phyloP scores from a whole-genome alignment of 805 yeast species.

The Tetrapisispora arboricola region DNA sequence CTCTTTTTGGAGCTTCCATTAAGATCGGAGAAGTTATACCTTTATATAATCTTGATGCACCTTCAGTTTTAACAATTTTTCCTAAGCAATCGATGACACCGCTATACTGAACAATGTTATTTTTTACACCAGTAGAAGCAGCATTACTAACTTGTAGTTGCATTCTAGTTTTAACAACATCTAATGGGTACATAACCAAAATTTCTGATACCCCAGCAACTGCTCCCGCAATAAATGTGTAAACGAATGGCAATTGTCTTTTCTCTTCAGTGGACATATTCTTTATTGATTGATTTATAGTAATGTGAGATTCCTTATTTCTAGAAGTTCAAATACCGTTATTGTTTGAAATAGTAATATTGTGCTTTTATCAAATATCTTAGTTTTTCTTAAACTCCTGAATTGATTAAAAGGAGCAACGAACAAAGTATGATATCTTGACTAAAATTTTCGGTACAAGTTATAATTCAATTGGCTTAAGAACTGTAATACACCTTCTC shows the following conservation, averaged over 20 bases:
- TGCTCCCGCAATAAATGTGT: slow-evolving; percentile 89
- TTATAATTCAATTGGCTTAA: no score
- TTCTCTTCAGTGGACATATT: slow-evolving; percentile 1
- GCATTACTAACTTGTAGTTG: slow-evolving; percentile 55
- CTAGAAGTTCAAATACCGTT: no score
- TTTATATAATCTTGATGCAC: slow-evolving; percentile 71
- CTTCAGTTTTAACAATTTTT: slow-evolving; percentile 81
- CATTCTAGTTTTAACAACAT: slow-evolving; percentile 93
- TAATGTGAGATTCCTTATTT: no score
- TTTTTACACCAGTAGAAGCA: slow-evolving; percentile 23
- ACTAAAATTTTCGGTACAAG: no score
- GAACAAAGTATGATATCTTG: no score
- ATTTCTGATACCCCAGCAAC: slow-evolving; percentile 96
- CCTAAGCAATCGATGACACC: slow-evolving; percentile 79
- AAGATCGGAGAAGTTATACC: slow-evolving; percentile 94
- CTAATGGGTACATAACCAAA: slow-evolving; percentile 90
- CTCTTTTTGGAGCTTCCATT: slow-evolving; percentile 99
- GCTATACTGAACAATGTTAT: slow-evolving; percentile 34
- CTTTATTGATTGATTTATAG: neutral
- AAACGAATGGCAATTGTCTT: slow-evolving; percentile 57
- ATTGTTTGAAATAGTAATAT: no score
- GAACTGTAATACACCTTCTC: no score
- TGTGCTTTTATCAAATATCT: no score
- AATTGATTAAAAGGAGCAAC: no score
- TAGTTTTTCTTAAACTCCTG: no score